These are phyloP conservation scores for Naganishia randhawae DNA, from an alignment of 768 basidiomycete genomes.

Conservation along the genomic window DNA sequence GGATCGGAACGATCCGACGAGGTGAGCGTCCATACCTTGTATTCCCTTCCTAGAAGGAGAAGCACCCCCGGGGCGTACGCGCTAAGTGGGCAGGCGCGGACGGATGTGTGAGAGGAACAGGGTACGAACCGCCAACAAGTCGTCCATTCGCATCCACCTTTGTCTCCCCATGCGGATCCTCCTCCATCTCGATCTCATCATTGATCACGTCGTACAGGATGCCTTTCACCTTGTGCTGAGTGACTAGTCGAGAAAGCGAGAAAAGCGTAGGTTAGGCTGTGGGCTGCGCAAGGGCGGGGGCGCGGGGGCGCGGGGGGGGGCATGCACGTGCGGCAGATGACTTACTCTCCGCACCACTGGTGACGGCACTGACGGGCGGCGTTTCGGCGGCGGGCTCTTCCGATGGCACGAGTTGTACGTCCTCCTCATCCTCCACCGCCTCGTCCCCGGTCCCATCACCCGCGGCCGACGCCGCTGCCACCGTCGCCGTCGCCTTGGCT, in stretches of 20 bases:
- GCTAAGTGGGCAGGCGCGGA: not conserved
- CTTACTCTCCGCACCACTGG: conserved; percentile 14
- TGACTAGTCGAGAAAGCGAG: not conserved
- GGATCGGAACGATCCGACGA: conserved; percentile 74
- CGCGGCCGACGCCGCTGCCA: not conserved
- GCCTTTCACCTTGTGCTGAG: conserved; percentile 58
- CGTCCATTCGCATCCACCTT: conserved; percentile 86
- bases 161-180: conserved; percentile 79
- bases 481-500: too few relatives aligned
- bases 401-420: not conserved
- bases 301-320: too few relatives aligned
- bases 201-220: conserved; percentile 73
- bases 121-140: conserved; percentile 66
- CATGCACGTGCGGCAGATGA: too few relatives aligned
- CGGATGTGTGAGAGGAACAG: conserved; percentile 1
- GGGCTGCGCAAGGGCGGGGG: not conserved
- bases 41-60: conserved; percentile 65
- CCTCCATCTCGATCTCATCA: conserved; percentile 80
- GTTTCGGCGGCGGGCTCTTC: too few relatives aligned
- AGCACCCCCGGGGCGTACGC: too few relatives aligned
- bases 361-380: too few relatives aligned
- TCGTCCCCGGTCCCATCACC: not conserved
- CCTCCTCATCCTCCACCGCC: not conserved
- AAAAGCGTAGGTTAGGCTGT: not conserved
- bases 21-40: conserved; percentile 84